Evolutionary conservation across 1,139 yeast species (phyloP).

Genomic region (Williopsis jadinii): DNA sequence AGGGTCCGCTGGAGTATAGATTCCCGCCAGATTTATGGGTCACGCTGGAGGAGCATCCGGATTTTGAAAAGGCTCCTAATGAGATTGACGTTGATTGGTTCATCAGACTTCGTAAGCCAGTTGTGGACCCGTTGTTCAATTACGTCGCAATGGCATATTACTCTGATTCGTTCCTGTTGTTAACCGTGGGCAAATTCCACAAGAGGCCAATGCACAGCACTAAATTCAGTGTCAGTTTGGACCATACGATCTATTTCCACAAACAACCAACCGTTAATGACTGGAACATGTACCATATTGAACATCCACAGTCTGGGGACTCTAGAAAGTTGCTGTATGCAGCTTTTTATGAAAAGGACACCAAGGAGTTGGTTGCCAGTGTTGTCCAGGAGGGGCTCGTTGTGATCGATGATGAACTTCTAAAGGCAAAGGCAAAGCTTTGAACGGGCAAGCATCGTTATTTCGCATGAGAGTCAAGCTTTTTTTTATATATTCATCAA

Average conservation of each 20-base stretch:
- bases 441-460: no score
- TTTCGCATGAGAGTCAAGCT: no score
- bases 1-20: slow-evolving; percentile 36
- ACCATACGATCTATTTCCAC: slow-evolving; percentile 66
- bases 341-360: slow-evolving; percentile 50
- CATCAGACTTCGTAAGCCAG: slow-evolving; percentile 24
- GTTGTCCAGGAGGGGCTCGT: slow-evolving; percentile 62
- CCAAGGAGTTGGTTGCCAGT: slow-evolving; percentile 45
- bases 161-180: slow-evolving; percentile 53
- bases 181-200: slow-evolving; percentile 40
- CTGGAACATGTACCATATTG: slow-evolving; percentile 47
- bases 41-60: slow-evolving; percentile 14
- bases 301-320: slow-evolving; percentile 44
- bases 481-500: no score
- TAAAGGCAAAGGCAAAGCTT: slow-evolving; percentile 1
- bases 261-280: slow-evolving; percentile 35
- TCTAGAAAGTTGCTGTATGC: slow-evolving; percentile 54
- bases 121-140: slow-evolving; percentile 35
- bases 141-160: slow-evolving; percentile 58
- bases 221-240: slow-evolving; percentile 51
- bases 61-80: slow-evolving; percentile 21
- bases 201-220: slow-evolving; percentile 34
- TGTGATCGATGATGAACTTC: slow-evolving; percentile 15
- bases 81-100: slow-evolving; percentile 38
- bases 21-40: slow-evolving; percentile 37